Conservation (phyloP, 1,284 basidiomycete genomes). For the Tilletia caries region DNA sequence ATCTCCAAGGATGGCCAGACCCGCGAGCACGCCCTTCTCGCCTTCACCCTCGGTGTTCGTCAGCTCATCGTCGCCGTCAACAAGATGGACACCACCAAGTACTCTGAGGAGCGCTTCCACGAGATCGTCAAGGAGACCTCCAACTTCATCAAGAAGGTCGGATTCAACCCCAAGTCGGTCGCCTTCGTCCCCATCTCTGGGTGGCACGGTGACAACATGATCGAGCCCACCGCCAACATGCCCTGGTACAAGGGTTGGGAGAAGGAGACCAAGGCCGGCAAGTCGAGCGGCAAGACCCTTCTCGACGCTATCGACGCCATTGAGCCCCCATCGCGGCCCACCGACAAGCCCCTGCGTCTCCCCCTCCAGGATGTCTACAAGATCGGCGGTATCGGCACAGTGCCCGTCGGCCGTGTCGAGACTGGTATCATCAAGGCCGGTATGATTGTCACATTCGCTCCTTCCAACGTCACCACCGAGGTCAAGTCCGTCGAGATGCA, state of each 20-base stretch:
- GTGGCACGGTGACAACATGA: slow-evolving; percentile 99
- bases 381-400: slow-evolving; percentile 99
- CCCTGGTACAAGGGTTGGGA: slow-evolving; percentile 90
- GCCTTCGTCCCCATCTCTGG: slow-evolving; percentile 99
- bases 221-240: slow-evolving; percentile 81
- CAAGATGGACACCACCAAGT: slow-evolving; percentile 99
- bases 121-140: slow-evolving; percentile 99
- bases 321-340: slow-evolving; percentile 91
- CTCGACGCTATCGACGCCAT: slow-evolving; percentile 99
- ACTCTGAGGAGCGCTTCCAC: slow-evolving; percentile 99
- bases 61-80: slow-evolving; percentile 99
- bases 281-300: slow-evolving; percentile 94
- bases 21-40: slow-evolving; percentile 98
- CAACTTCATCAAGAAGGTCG: slow-evolving; percentile 99
- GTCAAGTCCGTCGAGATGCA: slow-evolving; percentile 99
- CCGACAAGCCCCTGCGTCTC: slow-evolving; percentile 99
- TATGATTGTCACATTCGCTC: slow-evolving; percentile 93
- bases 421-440: slow-evolving; percentile 99
- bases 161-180: slow-evolving; percentile 98
- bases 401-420: slow-evolving; percentile 99
- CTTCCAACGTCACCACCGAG: slow-evolving; percentile 98
- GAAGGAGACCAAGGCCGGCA: slow-evolving; percentile 78
- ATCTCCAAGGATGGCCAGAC: slow-evolving; percentile 99
- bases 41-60: slow-evolving; percentile 99
- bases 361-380: slow-evolving; percentile 99